Conservation (phyloP, 139 green algal genomes). For the Auxenochlorella protothecoides region DNA sequence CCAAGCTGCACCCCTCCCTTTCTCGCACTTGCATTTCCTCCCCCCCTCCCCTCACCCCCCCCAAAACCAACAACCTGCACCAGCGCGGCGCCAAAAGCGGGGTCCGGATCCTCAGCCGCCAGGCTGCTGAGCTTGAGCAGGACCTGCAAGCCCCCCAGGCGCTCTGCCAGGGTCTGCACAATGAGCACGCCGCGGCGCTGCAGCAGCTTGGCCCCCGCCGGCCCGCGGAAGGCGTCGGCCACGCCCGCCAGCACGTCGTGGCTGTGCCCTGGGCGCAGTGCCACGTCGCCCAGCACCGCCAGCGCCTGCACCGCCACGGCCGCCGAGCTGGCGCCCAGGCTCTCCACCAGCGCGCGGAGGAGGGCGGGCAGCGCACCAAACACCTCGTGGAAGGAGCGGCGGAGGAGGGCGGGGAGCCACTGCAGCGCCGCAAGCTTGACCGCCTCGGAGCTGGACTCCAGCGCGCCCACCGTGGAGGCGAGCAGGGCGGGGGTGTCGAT, state of each 20-base stretch:
- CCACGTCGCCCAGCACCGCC: constrained; percentile 24
- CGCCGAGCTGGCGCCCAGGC: constrained; percentile 20
- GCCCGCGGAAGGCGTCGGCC: constrained; percentile 27
- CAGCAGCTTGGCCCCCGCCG: constrained; percentile 32
- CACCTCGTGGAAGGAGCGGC: constrained; percentile 16
- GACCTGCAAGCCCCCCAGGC: constrained; percentile 13
- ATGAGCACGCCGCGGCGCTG: constrained; percentile 55
- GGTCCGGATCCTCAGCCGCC: constrained; percentile 58
- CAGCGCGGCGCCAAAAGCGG: constrained; percentile 67
- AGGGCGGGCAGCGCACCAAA: constrained; percentile 39
- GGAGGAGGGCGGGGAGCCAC: constrained; percentile 54
- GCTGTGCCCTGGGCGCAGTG: too few relatives aligned
- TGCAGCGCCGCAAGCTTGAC: constrained; percentile 70
- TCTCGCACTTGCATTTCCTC: too few relatives aligned
- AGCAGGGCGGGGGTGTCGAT: constrained; percentile 2
- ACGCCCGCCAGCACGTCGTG: not conserved
- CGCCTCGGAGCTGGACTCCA: constrained; percentile 39
- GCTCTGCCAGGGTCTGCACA: constrained; percentile 38
- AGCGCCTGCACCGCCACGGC: constrained; percentile 44
- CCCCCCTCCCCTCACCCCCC: too few relatives aligned
- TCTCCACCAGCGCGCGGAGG: not conserved
- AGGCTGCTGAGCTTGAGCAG: constrained; percentile 45
- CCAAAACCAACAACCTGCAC: constrained; percentile 27
- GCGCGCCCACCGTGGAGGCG: constrained; percentile 6
- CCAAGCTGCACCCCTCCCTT: too few relatives aligned